These are phyloP conservation scores for Nectriaceae sp. DNA, from an alignment of 2,329 filamentous ascomycete species.

Conservation along the genomic window DNA sequence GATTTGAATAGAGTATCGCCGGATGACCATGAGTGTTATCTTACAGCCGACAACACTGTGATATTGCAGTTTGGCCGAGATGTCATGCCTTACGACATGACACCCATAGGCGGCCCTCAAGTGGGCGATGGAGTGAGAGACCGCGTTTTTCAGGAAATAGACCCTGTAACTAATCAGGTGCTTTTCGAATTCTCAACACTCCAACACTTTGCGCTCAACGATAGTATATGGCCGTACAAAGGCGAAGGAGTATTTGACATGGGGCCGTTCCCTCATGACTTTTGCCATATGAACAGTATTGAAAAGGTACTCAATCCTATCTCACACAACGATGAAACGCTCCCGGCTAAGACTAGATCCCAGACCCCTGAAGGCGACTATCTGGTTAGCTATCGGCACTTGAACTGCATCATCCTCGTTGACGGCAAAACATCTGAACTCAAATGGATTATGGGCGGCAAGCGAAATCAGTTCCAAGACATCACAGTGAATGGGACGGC, in stretches of 20 bases:
- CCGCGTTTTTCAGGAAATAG: conserved; percentile 41
- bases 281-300: too few species aligned
- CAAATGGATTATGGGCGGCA: conserved; percentile 40
- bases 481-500: conserved; percentile 35
- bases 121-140: conserved; percentile 33
- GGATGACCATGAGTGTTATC: conserved; percentile 45
- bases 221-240: too few species aligned
- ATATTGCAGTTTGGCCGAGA: conserved; percentile 42
- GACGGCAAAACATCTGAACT: conserved; percentile 29
- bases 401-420: conserved; percentile 32
- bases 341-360: conserved; percentile 42
- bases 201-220: conserved; percentile 25
- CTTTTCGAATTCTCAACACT: conserved; percentile 39
- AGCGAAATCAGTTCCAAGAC: conserved; percentile 37
- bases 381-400: conserved; percentile 37
- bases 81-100: too few species aligned
- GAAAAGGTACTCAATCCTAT: conserved; percentile 31
- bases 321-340: conserved; percentile 24
- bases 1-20: conserved; percentile 33
- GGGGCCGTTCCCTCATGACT: too few species aligned
- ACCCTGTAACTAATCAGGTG: conserved; percentile 37
- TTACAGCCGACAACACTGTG: conserved; percentile 43
- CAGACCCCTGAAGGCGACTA: conserved; percentile 37
- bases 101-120: conserved; percentile 30
- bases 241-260: too few species aligned